Evolutionary conservation across 2,329 filamentous ascomycete species (phyloP), one percentile per base, ranked within the genome.

Genomic region (Amauroascus niger): DNA sequence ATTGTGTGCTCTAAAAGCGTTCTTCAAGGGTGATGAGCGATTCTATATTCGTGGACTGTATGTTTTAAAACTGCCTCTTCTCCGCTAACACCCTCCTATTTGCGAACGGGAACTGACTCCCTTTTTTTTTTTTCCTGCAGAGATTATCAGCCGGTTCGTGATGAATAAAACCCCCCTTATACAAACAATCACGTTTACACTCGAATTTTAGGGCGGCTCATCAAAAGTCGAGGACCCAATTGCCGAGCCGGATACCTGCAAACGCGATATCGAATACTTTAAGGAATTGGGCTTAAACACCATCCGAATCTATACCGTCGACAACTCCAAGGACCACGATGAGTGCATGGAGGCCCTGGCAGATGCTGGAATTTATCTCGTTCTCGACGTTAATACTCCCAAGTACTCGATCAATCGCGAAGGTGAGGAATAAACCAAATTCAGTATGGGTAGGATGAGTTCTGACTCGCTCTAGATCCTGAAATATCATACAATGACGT

Each of bases 381-480:
- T 94, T 35, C 77, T 95, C 49, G 89, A 95, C 64, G 86, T 93
- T 76, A 95, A 95, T 81, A 91, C 79, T n/a, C 87, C 88, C 61
- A 77, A 82, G 60, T 95, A 95, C 78, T 93, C 88, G 1, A 78
- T 95, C 74, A 91, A 93, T 78, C 85, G 89, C 52, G 77, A 49
- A 6, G 57, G 58, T 60, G 47, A 14, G 39, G 20, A 20, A 18
- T 33, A 44, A n/a, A 11, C 20, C 13, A 7, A 14, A 1, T 13
- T 7, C 20, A 26, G n/a, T 16, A 1, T 6, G 6, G 16, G 9
- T 28, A 16, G 13, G 40, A 48, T 26, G 35, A 45, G 51, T 37
- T 41, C 32, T 47, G 24, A 48, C 35, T 28, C 35, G 2, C 14
- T 24, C 6, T 74, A 55, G 69, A 82, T 7, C 87, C 88, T n/a